Evolutionary conservation across 306 rosid species (phyloP), one percentile per base, ranked within the genome.

Genomic region (Trifolium dubium): DNA sequence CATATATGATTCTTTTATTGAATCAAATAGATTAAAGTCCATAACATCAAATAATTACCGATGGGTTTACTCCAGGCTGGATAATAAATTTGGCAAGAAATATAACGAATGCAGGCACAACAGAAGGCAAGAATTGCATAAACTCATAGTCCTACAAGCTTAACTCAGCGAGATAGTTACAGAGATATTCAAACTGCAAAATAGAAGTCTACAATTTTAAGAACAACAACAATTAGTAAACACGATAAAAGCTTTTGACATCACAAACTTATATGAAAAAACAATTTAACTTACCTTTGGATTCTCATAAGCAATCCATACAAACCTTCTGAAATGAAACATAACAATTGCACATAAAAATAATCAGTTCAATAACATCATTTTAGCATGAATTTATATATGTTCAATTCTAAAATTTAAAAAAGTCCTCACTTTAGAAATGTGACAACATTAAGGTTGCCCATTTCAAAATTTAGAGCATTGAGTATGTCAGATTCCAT

Each of bases 401-500:
- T 1, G 10, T 44, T 34, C 6, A 43, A 10, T 5, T 18, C 49
- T 17, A 19, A 31, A 46, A 15, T 63, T 50, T 5, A 51, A 23
- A 23, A n/a, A 44, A 30, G 30, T 55, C 39, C 82, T 34, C 71
- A 61, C 98, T 92, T 90, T 30, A 90, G 75, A 78, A 90, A 89
- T 7, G 93, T 85, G 79, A 71, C 87, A 23, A 79, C 84, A 5
- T 91, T 90, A 18, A 96, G 97, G 80, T 63, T 89, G 0, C 98
- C 96, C 87, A 91, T 60, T 76, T 93, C 95, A 82, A 87, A 93
- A 11, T 80, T 84, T 6, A 93, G 70, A 11, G 85, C 75, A 43
- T 84, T 84, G 5, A 93, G 97, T 60, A 90, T 71, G 6, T 84
- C 88, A 73, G 96, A 90, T 82, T 93, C 98, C 98, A 89, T 93